Evolutionary conservation across 176 grass and related monocot species (phyloP), one percentile per base, ranked within the genome.

Genomic region (Thinopyrum elongatum): DNA sequence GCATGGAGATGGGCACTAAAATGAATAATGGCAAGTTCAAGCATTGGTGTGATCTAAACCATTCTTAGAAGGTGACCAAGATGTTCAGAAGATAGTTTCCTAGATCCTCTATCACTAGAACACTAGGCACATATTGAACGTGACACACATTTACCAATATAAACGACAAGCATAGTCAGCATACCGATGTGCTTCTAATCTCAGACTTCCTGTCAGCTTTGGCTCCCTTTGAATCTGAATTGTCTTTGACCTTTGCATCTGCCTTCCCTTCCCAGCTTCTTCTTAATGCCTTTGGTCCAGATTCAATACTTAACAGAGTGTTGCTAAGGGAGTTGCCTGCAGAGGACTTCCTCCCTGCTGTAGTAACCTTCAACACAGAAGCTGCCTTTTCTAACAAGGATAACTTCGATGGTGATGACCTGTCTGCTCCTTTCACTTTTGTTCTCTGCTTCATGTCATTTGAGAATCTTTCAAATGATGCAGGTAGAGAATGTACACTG

Each of bases 401-500:
- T 5, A 70, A 77, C 83, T 49, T 86, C 19, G 90, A 89, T 34
- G 77, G 62, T 42, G 89, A 76, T 30, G 88, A 22, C 85, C 87
- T 94, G 25, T 92, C 89, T 67, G 82, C 46, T 84, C 89, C 90
- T 93, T 92, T 92, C 0, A 26, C 33, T 89, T 85, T 90, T 31
- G 73, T 41, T 70, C 87, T 90, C 76, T 93, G 89, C 67, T 98
- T 99, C 29, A 94, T 87, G 26, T 83, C 94, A 86, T 87, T 96
- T 68, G 92, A 94, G 88, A 99, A 81, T 55, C 82, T 99, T 65
- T 90, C 97, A 77, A 96, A 93, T 34, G 88, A 92, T 67, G 80
- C 70, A n/a, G 94, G 97, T 65, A 99, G 85, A 88, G 97, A 99
- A 88, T 95, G 92, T 28, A 90, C 85, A 8, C 94, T 96, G 75